A percentile compares a stretch with the other conserved stretches of the same genome.
Evolutionary conservation across 345 rosid genomes (phyloP).

Genomic region (Melaleuca alternifolia): DNA sequence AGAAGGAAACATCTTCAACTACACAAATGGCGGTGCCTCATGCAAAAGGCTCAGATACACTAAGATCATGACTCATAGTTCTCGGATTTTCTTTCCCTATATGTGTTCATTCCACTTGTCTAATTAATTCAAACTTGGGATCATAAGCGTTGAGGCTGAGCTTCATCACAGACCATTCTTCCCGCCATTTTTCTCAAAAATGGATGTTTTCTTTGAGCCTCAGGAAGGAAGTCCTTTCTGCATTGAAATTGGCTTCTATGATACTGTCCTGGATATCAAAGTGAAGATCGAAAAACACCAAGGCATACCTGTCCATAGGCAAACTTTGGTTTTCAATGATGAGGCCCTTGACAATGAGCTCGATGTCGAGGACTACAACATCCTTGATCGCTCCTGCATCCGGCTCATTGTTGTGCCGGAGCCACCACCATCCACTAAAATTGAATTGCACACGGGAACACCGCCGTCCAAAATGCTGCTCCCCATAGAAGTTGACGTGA

Average conservation of each 20-base stretch:
- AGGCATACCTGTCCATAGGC: constrained; percentile 9
- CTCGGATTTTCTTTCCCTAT: not conserved
- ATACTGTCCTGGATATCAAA: constrained; percentile 24
- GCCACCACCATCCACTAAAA: constrained; percentile 1
- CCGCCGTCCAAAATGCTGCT: constrained; percentile 17
- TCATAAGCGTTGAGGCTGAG: not conserved
- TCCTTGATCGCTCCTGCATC: constrained; percentile 12
- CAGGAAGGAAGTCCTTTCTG: constrained; percentile 7
- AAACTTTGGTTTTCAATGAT: constrained; percentile 24
- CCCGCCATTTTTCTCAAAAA: not conserved
- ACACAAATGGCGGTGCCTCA: not conserved
- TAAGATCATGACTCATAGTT: not conserved
- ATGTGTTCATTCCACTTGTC: not conserved
- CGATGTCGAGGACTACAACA: constrained; percentile 7
- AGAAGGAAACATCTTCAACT: not conserved
- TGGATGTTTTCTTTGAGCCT: constrained; percentile 23
- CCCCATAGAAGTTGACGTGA: constrained; percentile 15
- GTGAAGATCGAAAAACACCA: constrained; percentile 10
- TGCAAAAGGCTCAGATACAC: not conserved
- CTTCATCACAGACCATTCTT: not conserved
- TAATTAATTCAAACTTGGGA: not conserved
- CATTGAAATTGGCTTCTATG: constrained; percentile 21
- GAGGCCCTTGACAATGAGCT: constrained; percentile 12
- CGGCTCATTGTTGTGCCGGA: constrained; percentile 5
- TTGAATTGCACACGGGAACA: constrained; percentile 17